Evolutionary conservation across 768 basidiomycete genomes (phyloP).

Genomic region (Suillus cothurnatus): DNA sequence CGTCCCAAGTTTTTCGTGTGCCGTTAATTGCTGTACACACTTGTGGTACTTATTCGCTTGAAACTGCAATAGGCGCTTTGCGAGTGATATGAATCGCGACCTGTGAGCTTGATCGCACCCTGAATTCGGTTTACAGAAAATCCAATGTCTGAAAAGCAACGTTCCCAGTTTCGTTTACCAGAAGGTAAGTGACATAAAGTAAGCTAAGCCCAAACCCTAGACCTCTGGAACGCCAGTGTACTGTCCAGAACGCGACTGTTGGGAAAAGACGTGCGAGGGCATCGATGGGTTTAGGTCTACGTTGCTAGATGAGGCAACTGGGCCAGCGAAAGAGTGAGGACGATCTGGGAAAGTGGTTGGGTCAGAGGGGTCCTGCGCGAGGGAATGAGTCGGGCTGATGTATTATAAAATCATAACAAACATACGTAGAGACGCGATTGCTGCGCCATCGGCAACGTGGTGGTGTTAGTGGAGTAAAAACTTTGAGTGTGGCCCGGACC

Average conservation of each 20-base stretch:
- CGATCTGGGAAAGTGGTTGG: constrained; percentile 38
- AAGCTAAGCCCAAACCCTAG: constrained; percentile 6
- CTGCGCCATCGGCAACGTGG: constrained; percentile 21
- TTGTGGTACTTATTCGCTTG: not conserved
- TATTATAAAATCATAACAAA: not conserved
- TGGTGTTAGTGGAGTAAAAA: constrained; percentile 13
- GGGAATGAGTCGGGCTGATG: constrained; percentile 8
- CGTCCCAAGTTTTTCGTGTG: not conserved
- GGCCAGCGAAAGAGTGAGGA: constrained; percentile 17
- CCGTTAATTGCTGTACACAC: not conserved
- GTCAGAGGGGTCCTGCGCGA: constrained; percentile 37
- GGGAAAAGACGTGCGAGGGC: constrained; percentile 14
- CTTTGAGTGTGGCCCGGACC: constrained; percentile 7
- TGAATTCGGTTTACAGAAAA: not conserved
- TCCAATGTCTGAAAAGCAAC: not conserved
- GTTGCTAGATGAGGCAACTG: constrained; percentile 11
- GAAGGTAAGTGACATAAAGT: not conserved
- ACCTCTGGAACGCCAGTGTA: constrained; percentile 29
- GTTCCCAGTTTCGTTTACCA: not conserved
- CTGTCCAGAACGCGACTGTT: constrained; percentile 14
- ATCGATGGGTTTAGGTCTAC: constrained; percentile 1
- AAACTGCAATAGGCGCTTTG: not conserved
- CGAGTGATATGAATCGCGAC: too few relatives aligned
- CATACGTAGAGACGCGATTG: constrained; percentile 32
- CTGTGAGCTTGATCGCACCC: not conserved